Evolutionary conservation across 2,329 filamentous ascomycete species (phyloP).

Genomic region (Teratosphaeria destructans): DNA sequence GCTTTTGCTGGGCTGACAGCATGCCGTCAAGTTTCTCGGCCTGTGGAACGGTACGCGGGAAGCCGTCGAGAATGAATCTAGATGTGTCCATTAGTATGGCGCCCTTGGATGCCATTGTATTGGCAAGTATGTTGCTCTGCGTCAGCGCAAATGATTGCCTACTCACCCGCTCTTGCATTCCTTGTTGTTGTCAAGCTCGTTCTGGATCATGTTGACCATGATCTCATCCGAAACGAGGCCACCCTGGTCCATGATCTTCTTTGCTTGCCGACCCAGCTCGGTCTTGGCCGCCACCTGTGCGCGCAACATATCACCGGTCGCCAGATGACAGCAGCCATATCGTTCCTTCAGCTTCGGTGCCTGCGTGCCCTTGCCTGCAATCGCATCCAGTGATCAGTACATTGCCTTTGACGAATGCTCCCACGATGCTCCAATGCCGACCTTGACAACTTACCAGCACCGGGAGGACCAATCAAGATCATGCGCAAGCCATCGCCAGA

Average conservation of each 20-base stretch:
- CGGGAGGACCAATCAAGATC: constrained; percentile 94
- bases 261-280: constrained; percentile 82
- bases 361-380: constrained; percentile 90
- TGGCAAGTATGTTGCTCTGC: background rate
- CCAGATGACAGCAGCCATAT: constrained; percentile 94
- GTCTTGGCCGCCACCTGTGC: constrained; percentile 98
- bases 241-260: constrained; percentile 99
- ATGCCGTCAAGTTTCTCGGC: constrained; percentile 90
- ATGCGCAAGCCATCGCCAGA: constrained; percentile 61
- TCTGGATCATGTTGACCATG: constrained; percentile 99
- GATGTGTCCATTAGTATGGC: constrained; percentile 1
- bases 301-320: constrained; percentile 97
- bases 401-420: background rate
- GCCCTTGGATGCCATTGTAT: constrained; percentile 1
- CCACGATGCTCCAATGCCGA: background rate
- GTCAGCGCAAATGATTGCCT: constrained; percentile 1
- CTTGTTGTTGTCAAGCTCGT: constrained; percentile 82
- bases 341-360: constrained; percentile 97
- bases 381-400: background rate
- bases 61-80: constrained; percentile 90
- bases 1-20: constrained; percentile 67
- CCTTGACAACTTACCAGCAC: constrained; percentile 63
- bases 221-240: constrained; percentile 98
- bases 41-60: constrained; percentile 92
- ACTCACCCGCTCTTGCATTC: constrained; percentile 83